Percentiles rank a stretch among this genome's conserved stretches.
Evolutionary conservation across 306 rosid genomes (phyloP).

Genomic region (Rosa multiflora): DNA sequence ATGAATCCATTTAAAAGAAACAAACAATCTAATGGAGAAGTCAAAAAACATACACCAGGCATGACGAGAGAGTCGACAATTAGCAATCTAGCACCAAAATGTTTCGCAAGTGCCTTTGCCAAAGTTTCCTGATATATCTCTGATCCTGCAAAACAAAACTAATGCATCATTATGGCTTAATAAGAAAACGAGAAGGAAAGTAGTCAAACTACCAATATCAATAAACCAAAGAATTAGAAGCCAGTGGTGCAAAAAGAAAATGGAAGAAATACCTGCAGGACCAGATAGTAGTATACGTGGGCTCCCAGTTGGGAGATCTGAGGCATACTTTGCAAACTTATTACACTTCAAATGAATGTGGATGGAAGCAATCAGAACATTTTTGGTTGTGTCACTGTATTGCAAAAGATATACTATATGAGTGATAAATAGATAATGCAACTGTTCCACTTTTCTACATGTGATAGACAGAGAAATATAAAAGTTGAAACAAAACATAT

Average conservation of each 20-base stretch:
- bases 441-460: not conserved
- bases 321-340: slow-evolving; percentile 64
- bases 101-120: slow-evolving; percentile 86
- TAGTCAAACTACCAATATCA: not conserved
- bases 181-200: slow-evolving; percentile 8
- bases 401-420: slow-evolving; percentile 7
- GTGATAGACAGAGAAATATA: not conserved
- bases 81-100: slow-evolving; percentile 74
- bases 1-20: not conserved
- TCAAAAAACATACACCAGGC: slow-evolving; percentile 75
- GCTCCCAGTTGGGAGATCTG: slow-evolving; percentile 66
- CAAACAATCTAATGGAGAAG: slow-evolving; percentile 10
- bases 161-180: slow-evolving; percentile 11
- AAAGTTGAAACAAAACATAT: not conserved
- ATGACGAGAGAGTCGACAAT: slow-evolving; percentile 76
- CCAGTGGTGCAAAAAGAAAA: slow-evolving; percentile 1
- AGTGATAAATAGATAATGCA: not conserved
- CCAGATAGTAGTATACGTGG: slow-evolving; percentile 91
- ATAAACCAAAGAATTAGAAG: slow-evolving; percentile 5
- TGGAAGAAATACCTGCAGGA: slow-evolving; percentile 64
- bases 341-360: slow-evolving; percentile 79
- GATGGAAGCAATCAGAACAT: slow-evolving; percentile 66
- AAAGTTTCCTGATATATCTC: slow-evolving; percentile 94
- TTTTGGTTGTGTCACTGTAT: slow-evolving; percentile 84
- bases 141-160: slow-evolving; percentile 59